phyloP scores from a whole-genome alignment of 1,284 basidiomycete species.

The Porogramme epimiltina region DNA sequence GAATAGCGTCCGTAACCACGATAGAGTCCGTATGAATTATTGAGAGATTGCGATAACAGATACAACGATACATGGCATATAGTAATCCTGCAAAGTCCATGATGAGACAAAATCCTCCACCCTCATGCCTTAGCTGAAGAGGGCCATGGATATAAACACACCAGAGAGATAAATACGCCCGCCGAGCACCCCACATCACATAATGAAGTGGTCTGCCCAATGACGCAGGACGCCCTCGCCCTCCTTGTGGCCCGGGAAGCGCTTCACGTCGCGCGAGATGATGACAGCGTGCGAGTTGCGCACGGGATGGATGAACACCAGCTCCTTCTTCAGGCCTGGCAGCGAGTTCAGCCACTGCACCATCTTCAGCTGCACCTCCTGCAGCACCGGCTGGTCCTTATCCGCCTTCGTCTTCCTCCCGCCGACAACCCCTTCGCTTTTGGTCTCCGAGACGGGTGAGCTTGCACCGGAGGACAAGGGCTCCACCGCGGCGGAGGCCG shows the following conservation, averaged over 20 bases:
- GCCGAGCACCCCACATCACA: slow-evolving; percentile 24
- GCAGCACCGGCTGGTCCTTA: slow-evolving; percentile 43
- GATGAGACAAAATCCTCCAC: no score
- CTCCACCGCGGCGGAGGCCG: neutral
- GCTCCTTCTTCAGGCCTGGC: slow-evolving; percentile 66
- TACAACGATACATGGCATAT: no score
- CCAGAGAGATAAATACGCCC: no score
- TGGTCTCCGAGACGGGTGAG: neutral
- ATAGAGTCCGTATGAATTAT: no score
- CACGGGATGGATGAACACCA: slow-evolving; percentile 58
- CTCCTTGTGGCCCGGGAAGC: slow-evolving; percentile 54
- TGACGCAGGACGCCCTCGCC: slow-evolving; percentile 69
- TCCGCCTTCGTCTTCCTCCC: neutral
- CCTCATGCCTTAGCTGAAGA: no score
- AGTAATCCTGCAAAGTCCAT: no score
- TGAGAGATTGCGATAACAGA: no score
- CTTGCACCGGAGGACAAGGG: slow-evolving; percentile 1
- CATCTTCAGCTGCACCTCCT: slow-evolving; percentile 53
- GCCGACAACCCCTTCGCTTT: neutral
- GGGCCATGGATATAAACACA: no score
- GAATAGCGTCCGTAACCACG: no score
- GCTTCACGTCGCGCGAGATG: slow-evolving; percentile 63
- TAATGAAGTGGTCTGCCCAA: slow-evolving; percentile 68
- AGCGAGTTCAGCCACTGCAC: slow-evolving; percentile 62
- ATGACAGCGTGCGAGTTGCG: slow-evolving; percentile 71